Evolutionary conservation across 345 rosid species (phyloP), one percentile per base, ranked within the genome.

Genomic region (Abelmoschus esculentus): DNA sequence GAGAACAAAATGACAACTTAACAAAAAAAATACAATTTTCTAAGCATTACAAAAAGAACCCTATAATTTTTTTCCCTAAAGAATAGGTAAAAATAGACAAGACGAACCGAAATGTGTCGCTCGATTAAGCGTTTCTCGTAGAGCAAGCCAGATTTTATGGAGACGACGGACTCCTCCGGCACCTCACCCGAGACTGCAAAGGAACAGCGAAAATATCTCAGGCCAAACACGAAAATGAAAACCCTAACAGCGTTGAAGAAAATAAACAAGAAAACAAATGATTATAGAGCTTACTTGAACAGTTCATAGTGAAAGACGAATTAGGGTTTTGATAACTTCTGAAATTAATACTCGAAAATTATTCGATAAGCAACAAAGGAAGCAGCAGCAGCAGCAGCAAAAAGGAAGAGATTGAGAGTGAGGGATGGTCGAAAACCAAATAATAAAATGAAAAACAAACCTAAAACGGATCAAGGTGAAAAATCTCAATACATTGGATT

Each of bases 111-210:
- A 66, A 93, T 86, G 72, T 89, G 95, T 28, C 90, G 83, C 80
- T 91, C 97, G 74, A 93, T 22, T 22, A 22, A 22, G 26, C 26
- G 26, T 22, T 22, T 22, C 26, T 22, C 26, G 26, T 22, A 22
- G 40, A 93, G 85, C 73, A 89, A 83, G 13, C 98, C 98, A 32
- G 97, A 89, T 64, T 79, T 89, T 72, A 58, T 85, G 1, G 95
- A 86, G 26, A 91, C 89, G 7, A 93, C 97, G 13, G 98, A 96
- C 70, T 87, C 96, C 76, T 82, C 93, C 76, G 98, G 97, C 75
- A 93, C 89, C 80, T 88, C 96, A 78, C 97, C 96, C 73, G 98
- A 91, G 56, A 93, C 98, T 93, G 78, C 36, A 80, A 2, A 22
- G 0, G 42, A 22, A 22, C 36, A 34, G 70, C 49, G 18, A 28